phyloP scores from a whole-genome alignment of 345 rosid genomes.

The Moringa oleifera region DNA sequence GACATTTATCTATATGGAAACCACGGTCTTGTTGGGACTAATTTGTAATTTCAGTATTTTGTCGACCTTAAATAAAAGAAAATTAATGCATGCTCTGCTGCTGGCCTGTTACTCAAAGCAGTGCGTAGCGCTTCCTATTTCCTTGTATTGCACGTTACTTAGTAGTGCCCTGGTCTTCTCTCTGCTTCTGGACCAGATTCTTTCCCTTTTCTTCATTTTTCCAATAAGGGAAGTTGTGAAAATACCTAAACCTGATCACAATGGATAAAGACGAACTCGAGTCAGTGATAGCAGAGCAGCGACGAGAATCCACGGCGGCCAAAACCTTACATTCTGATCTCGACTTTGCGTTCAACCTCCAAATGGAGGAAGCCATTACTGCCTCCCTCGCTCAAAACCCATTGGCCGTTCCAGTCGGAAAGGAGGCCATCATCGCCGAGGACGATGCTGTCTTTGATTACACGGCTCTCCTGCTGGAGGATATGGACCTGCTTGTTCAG shows the following conservation, averaged over 20 bases:
- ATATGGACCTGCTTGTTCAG: constrained; percentile 37
- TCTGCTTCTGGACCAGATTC: not conserved
- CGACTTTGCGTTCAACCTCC: constrained; percentile 59
- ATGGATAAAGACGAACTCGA: constrained; percentile 20
- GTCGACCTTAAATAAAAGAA: too few relatives aligned
- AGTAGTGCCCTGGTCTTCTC: too few relatives aligned
- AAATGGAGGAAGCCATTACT: constrained; percentile 53
- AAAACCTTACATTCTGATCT: constrained; percentile 36
- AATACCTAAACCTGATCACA: constrained; percentile 7
- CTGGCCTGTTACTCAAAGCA: too few relatives aligned
- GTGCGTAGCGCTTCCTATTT: too few relatives aligned
- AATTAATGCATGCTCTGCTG: too few relatives aligned
- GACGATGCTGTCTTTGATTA: constrained; percentile 22
- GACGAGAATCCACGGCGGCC: constrained; percentile 41
- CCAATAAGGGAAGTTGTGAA: not conserved
- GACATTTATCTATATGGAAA: too few relatives aligned
- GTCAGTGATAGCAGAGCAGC: constrained; percentile 31
- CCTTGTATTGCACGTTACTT: too few relatives aligned
- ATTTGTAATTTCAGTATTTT: too few relatives aligned
- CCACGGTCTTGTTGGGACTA: too few relatives aligned
- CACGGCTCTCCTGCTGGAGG: constrained; percentile 33
- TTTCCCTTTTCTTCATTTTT: not conserved
- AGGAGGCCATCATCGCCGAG: constrained; percentile 5
- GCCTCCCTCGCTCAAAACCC: constrained; percentile 33
- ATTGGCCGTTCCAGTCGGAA: constrained; percentile 6